These are phyloP conservation scores for Tephrocybe sp. DNA, from an alignment of 768 basidiomycete species.

Conservation along the genomic window DNA sequence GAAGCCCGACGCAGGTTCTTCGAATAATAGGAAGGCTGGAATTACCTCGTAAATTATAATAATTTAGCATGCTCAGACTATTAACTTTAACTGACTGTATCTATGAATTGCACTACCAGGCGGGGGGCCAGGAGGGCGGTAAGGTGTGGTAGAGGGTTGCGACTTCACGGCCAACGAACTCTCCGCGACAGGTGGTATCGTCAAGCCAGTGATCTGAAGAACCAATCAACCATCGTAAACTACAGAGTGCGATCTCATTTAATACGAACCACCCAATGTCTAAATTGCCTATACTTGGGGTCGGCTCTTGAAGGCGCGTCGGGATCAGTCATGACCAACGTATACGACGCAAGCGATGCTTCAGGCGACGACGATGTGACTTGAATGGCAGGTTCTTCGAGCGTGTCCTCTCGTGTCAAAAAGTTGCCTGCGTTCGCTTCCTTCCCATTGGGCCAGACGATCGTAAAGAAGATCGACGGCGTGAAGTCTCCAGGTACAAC, in stretches of 20 bases:
- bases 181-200: constrained; percentile 23
- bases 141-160: constrained; percentile 50
- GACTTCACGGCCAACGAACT: constrained; percentile 41
- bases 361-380: constrained; percentile 40
- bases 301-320: constrained; percentile 54
- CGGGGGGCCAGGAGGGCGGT: constrained; percentile 55
- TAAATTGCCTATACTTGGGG: constrained; percentile 50
- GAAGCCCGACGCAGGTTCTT: constrained; percentile 49
- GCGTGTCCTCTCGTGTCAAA: constrained; percentile 32
- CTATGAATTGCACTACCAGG: constrained; percentile 55
- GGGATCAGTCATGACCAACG: constrained; percentile 58
- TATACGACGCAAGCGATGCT: constrained; percentile 34
- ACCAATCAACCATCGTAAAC: constrained; percentile 6
- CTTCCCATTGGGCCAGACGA: constrained; percentile 40
- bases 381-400: constrained; percentile 50
- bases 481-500: constrained; percentile 38
- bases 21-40: constrained; percentile 57
- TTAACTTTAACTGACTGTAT: constrained; percentile 43
- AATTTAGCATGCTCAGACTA: too few relatives aligned
- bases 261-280: constrained; percentile 54
- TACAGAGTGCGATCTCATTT: neutral
- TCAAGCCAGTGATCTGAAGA: constrained; percentile 35
- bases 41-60: neutral
- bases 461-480: constrained; percentile 43
- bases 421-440: constrained; percentile 33